Conservation (phyloP, 345 rosid genomes). For the Zanthoxylum bungeanum region DNA sequence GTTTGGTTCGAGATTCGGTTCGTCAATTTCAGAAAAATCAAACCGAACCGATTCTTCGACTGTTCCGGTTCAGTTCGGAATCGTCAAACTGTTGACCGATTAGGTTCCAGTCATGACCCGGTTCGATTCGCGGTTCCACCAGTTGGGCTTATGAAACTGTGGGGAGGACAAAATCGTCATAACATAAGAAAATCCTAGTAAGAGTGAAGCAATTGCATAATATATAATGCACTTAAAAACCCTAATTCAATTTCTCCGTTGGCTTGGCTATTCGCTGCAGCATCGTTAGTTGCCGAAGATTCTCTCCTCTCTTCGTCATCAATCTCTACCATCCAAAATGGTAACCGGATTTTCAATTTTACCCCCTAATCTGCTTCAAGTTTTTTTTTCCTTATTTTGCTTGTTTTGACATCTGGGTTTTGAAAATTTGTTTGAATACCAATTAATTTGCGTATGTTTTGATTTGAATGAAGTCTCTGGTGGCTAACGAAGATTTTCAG, state of each 20-base stretch:
- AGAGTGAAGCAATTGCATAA: not conserved
- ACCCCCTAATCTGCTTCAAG: not conserved
- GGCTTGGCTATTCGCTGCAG: conserved; percentile 7
- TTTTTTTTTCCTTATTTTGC: not conserved
- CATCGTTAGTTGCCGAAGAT: conserved; percentile 6
- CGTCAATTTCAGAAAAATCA: too few relatives aligned
- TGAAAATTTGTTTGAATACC: not conserved
- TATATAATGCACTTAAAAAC: conserved; percentile 1
- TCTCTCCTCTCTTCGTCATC: conserved; percentile 1
- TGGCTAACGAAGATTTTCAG: conserved; percentile 84
- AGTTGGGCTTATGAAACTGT: too few relatives aligned
- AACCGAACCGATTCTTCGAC: too few relatives aligned
- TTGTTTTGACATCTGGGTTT: not conserved
- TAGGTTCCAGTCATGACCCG: too few relatives aligned
- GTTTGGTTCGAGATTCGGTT: too few relatives aligned
- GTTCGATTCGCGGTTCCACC: too few relatives aligned
- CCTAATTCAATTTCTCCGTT: not conserved
- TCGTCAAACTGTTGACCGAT: too few relatives aligned
- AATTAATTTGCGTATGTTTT: not conserved
- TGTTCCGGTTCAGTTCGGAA: too few relatives aligned
- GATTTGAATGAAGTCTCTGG: conserved; percentile 55
- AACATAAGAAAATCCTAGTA: not conserved
- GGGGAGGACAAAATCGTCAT: conserved; percentile 13
- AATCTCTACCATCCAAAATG: conserved; percentile 4
- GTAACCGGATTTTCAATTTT: not conserved